Conservation (phyloP, 164 flowering plant genomes). For the Magnolia sinica region DNA sequence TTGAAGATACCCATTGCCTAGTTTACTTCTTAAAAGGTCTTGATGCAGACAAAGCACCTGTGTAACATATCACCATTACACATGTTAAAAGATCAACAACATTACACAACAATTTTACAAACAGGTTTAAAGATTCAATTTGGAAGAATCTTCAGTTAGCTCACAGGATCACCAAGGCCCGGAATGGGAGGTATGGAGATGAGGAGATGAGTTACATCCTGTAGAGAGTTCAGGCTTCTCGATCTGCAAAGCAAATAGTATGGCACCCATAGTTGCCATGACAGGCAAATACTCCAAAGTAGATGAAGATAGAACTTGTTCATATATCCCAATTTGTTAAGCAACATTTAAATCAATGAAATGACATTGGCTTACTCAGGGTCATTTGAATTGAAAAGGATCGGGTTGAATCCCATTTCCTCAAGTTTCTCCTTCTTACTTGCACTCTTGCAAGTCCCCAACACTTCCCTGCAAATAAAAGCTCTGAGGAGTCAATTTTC, state of each 20-base stretch:
- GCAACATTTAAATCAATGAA: not conserved
- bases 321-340: not conserved
- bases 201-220: constrained; percentile 60
- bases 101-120: not conserved
- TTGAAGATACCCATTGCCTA: constrained; percentile 48
- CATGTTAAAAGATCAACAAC: not conserved
- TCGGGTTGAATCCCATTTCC: constrained; percentile 54
- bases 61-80: not conserved
- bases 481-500: not conserved
- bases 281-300: not conserved
- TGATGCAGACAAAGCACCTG: constrained; percentile 58
- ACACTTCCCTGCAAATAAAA: constrained; percentile 46
- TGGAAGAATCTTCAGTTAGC: not conserved
- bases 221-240: constrained; percentile 33
- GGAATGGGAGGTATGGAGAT: constrained; percentile 68
- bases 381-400: constrained; percentile 46
- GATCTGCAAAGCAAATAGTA: constrained; percentile 29
- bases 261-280: not conserved
- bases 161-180: constrained; percentile 81
- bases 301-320: not conserved
- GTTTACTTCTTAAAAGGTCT: constrained; percentile 34
- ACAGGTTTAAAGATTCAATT: not conserved
- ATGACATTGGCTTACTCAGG: constrained; percentile 50
- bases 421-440: constrained; percentile 59
- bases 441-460: constrained; percentile 66